These are phyloP conservation scores for Corylus avellana DNA, from an alignment of 306 rosid genomes.

Conservation along the genomic window DNA sequence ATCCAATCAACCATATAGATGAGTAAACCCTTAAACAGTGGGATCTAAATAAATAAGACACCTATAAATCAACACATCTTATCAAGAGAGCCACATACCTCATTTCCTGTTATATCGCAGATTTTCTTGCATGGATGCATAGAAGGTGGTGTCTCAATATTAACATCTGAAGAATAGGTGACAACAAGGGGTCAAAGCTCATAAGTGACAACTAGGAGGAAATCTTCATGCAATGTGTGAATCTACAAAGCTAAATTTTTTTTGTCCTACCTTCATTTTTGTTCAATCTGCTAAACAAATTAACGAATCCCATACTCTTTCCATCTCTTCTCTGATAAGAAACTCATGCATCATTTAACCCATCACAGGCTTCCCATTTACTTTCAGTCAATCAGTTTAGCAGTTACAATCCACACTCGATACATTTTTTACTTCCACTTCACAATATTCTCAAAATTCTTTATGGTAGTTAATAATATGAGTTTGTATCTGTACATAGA, in stretches of 20 bases:
- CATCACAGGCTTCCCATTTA: neutral
- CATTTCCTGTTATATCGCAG: constrained; percentile 85
- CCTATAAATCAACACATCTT: neutral
- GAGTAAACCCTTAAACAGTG: neutral
- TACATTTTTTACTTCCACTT: neutral
- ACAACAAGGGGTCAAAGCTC: constrained; percentile 9
- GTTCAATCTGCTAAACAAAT: neutral
- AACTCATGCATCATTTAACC: neutral
- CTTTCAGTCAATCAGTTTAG: neutral
- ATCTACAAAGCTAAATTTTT: neutral
- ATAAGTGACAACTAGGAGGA: neutral
- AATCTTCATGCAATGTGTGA: neutral
- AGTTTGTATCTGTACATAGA: neutral
- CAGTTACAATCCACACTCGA: neutral
- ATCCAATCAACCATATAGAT: neutral
- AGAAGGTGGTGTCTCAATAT: constrained; percentile 86
- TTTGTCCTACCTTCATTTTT: neutral
- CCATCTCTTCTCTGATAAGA: neutral
- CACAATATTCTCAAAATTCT: neutral
- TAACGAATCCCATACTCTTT: neutral
- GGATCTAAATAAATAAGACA: neutral
- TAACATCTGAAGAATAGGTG: constrained; percentile 59
- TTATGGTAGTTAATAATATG: neutral
- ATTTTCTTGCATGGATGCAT: constrained; percentile 92
- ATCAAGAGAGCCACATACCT: constrained; percentile 49